Evolutionary conservation across 352 stramenopile species (phyloP), one percentile per base, ranked within the genome.

Genomic region (Thraustochytrium sp.): DNA sequence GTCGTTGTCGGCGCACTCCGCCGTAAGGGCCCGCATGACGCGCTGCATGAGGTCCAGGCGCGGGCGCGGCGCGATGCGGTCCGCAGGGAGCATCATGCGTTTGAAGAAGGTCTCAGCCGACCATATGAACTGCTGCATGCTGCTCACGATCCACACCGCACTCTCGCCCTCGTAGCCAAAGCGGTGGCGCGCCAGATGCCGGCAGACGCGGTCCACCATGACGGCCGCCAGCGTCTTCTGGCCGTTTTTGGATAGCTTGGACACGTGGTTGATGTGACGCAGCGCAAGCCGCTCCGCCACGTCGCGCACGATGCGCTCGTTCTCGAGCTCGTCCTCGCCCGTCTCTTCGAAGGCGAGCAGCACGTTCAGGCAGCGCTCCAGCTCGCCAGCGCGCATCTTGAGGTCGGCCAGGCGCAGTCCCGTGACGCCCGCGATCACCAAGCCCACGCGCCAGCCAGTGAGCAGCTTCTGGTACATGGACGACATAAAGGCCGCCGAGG

Each of bases 331-430:
- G 26, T 80, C 68, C 31, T 80, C 68, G 4, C 68, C 68, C 11
- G 26, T 64, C 31, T 80, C 68, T 8, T 83, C 54, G 40, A 83
- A 73, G 5, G 75, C 75, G 2, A 83, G 42, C 26, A 76, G 23
- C 13, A 76, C 59, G 36, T 76, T 76, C 2, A 83, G 26, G 3
- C 53, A 54, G 34, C 40, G 3, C 26, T 87, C 23, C 73, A 86
- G 4, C 91, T 89, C 48, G 23, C 23, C 26, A 46, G 73, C 48
- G 9, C 37, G n/a, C 73, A 87, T 29, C 5, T 82, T 73, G 36
- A 73, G 49, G 49, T 82, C 49, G 49, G 26, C 29, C 13, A 82
- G 38, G 23, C 46, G 65, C 9, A 82, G 18, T 21, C 73, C 73
- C 26, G 38, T n/a, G 8, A 36, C 26, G 48, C 16, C 73, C 1